Percentiles rank a stretch among this genome's conserved stretches.
phyloP scores from a whole-genome alignment of 2,329 filamentous ascomycete species.

The Daldinia sp. region DNA sequence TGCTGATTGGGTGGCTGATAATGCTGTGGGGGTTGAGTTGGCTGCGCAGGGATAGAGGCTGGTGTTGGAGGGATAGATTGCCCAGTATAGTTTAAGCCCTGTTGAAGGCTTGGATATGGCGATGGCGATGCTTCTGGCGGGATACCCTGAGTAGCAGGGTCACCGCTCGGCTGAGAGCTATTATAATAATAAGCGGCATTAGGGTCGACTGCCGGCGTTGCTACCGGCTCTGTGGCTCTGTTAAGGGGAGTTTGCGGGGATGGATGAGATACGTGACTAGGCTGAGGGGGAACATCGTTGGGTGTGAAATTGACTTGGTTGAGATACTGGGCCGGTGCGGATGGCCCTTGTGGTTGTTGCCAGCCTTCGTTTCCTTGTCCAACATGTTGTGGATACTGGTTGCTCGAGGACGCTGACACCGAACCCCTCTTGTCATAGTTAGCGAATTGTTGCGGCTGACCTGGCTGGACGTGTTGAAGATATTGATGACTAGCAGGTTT shows the following conservation, averaged over 20 bases:
- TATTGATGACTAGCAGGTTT: conserved; percentile 66
- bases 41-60: conserved; percentile 47
- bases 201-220: conserved; percentile 61
- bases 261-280: conserved; percentile 48
- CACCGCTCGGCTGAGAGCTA: conserved; percentile 52
- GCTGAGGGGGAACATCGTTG: conserved; percentile 50
- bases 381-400: conserved; percentile 60
- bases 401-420: conserved; percentile 55
- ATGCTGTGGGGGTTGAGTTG: conserved; percentile 49
- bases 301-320: conserved; percentile 52
- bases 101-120: conserved; percentile 66
- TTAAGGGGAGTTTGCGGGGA: conserved; percentile 49
- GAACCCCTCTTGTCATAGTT: conserved; percentile 60
- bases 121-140: conserved; percentile 60
- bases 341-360: conserved; percentile 58
- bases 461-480: conserved; percentile 60
- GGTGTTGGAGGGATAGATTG: conserved; percentile 59
- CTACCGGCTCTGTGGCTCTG: conserved; percentile 49
- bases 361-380: conserved; percentile 65
- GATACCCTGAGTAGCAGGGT: conserved; percentile 55
- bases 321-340: conserved; percentile 56
- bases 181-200: conserved; percentile 71
- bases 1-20: conserved; percentile 53
- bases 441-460: conserved; percentile 59
- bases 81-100: conserved; percentile 59